Base-by-base conservation (phyloP, 2,329 filamentous ascomycete species). In the Calycina marina region DNA sequence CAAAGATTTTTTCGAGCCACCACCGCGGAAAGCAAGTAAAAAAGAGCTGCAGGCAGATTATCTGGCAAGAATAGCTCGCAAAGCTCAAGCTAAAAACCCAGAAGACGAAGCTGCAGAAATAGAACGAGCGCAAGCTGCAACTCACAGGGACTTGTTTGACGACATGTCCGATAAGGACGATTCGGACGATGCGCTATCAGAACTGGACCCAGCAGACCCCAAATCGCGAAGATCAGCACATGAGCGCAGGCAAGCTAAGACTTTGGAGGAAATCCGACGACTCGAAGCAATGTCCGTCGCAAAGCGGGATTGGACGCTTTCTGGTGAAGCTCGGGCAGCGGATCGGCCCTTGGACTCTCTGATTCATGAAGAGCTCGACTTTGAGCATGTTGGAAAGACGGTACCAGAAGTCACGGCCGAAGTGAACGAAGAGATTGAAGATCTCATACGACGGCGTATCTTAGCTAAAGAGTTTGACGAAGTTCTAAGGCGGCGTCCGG, bases 331-430 rank as follows among this genome's bases (percentile, higher is more conserved):
- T 4, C 69, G 74, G 30, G 88, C 83, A 2, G 65, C 66, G 1
- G 83, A 90, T 44, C 72, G 90, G 20, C 90, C 90, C 0, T 54
- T 84, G 33, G 96, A 98, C 60, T 94, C 88, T 1, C 68, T 98
- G 2, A 71, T 98, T 1, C 86, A 96, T 52, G 75, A 96, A 58
- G 85, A 96, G 48, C 69, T 98, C 15, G 88, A 96, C 43, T 98
- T 96, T 51, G 90, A 98, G 58, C 76, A 92, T 47, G 74, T 83
- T 14, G 90, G 90, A 50, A 98, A 96, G 55, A 88, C 90, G 1
- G 79, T 96, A 1, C 84, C 88, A 2, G 81, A 96, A 39, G 85
- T 94, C 53, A 96, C 90, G 0, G 77, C 82, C 25, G 86, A 94
- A 55, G 67, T 92, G 25, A 92, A 76, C 33, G 86, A 94, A 55